A percentile compares a stretch with the other conserved stretches of the same genome.
Conservation (phyloP, 257 asterid genomes). For the Solanum pimpinellifolium region DNA sequence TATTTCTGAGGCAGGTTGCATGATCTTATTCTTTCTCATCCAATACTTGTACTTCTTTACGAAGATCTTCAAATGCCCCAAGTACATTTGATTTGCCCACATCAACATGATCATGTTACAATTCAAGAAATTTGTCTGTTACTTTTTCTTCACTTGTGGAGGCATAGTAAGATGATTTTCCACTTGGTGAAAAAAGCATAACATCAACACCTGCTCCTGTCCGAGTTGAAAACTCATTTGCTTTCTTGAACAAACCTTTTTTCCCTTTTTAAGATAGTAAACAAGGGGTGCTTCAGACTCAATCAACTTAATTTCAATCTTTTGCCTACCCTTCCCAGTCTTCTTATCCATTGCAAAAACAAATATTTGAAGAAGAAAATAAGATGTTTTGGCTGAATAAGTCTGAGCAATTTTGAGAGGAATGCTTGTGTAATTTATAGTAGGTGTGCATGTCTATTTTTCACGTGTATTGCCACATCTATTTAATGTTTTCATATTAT, state of each 20-base stretch:
- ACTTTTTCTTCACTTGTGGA: background rate
- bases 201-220: background rate
- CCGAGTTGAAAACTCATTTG: background rate
- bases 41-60: background rate
- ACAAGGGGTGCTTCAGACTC: background rate
- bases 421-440: background rate
- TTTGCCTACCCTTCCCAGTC: background rate
- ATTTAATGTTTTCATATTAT: too few relatives aligned
- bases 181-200: background rate
- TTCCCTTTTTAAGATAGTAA: background rate
- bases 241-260: background rate
- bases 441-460: background rate
- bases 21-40: background rate
- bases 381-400: background rate
- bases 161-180: background rate
- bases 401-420: background rate
- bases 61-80: background rate
- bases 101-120: background rate
- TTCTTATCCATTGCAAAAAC: background rate
- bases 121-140: background rate
- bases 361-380: background rate
- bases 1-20: background rate
- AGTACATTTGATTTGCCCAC: background rate
- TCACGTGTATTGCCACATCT: background rate
- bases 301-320: background rate